Percentiles rank a stretch among this genome's conserved stretches.
phyloP scores from a whole-genome alignment of 1,139 yeast genomes.

The Saccharomyces uvarum region DNA sequence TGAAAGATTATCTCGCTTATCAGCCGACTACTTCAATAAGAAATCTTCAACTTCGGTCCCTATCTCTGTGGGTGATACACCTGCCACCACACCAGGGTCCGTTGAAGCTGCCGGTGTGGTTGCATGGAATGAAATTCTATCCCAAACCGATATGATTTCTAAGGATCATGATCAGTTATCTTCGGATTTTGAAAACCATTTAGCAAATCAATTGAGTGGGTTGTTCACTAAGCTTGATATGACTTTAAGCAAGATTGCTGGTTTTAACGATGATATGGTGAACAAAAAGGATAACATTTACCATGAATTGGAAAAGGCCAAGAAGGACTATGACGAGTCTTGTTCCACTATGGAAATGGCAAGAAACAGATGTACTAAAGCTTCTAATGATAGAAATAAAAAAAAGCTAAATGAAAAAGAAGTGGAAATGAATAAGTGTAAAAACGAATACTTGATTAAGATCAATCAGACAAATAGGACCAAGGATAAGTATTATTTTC shows the following conservation, averaged over 20 bases:
- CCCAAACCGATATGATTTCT: constrained; percentile 77
- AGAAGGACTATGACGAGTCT: constrained; percentile 66
- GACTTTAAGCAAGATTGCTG: constrained; percentile 49
- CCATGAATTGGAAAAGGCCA: constrained; percentile 62
- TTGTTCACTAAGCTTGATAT: constrained; percentile 48
- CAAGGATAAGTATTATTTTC: constrained; percentile 87
- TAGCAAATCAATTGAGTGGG: constrained; percentile 55
- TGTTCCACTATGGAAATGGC: constrained; percentile 78
- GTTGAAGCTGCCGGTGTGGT: constrained; percentile 85
- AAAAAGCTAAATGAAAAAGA: constrained; percentile 56
- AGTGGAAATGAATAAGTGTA: constrained; percentile 75
- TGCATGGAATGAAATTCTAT: constrained; percentile 85
- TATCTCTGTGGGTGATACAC: constrained; percentile 84
- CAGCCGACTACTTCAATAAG: constrained; percentile 65
- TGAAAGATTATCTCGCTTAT: constrained; percentile 52
- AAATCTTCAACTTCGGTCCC: constrained; percentile 62
- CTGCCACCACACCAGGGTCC: constrained; percentile 90
- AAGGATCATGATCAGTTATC: constrained; percentile 56
- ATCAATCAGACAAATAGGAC: constrained; percentile 81
- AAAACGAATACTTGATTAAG: constrained; percentile 73
- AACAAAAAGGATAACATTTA: constrained; percentile 54
- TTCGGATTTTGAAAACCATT: constrained; percentile 52
- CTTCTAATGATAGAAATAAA: constrained; percentile 49
- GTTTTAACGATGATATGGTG: constrained; percentile 51
- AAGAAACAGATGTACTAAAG: constrained; percentile 57